Evolutionary conservation across 345 rosid species (phyloP), one percentile per base, ranked within the genome.

Genomic region (Gynandropsis gynandra): DNA sequence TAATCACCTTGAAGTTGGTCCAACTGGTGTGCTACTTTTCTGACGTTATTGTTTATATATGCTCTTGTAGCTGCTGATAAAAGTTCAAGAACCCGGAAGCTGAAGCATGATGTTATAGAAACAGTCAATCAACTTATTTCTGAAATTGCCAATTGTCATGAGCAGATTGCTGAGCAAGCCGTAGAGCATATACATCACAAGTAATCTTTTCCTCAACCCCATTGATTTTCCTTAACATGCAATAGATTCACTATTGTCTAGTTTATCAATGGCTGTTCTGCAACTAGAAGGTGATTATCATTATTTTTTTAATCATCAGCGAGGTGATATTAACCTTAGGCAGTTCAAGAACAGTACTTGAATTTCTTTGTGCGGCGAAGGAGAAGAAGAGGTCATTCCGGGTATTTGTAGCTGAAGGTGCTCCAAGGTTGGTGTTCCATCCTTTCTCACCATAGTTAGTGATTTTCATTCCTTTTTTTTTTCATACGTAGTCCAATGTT

Each of bases 131-230:
- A 88, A 47, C 95, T 93, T 65, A 80, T 93, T 64, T 84, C 73
- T 47, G 99, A 88, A 52, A 85, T 88, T 62, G 56, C 68, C 59
- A 82, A 90, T 40, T 93, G 97, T 68, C 95, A 88, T 64, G 99
- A 93, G 61, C 95, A 79, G 83, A 93, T 93, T 40, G 94, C 99
- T 27, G 97, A 93, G 72, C 99, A 93, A 74, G 99, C 99, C 4
- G 76, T 93, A 50, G 99, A 93, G 75, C 99, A 93, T 73, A 93
- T 88, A 65, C 99, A 93, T 76, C 99, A 93, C 31, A 88, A 93
- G 97, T 93, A 93, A 36, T 58, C 42, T 42, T 50, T 38, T 21
- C 48, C 49, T 50, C 44, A 42, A 0, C 43, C n/a, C 43, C 38
- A 48, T 42, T 11, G 13, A 13, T 16, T 39, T 10, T 46, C 14